Evolutionary conservation across 2,329 filamentous ascomycete species (phyloP).

Genomic region (Trichoderma sp.): DNA sequence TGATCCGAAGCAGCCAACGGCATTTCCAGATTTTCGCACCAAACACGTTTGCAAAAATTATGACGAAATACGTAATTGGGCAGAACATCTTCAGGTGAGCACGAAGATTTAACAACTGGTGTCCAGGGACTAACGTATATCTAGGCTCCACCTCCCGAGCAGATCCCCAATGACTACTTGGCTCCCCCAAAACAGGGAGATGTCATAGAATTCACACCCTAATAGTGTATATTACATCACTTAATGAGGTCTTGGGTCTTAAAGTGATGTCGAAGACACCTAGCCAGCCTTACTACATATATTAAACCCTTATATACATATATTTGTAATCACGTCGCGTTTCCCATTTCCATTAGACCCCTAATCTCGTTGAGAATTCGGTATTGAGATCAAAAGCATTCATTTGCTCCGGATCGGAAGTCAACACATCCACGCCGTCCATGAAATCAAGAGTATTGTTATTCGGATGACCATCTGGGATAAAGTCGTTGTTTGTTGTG

Average conservation of each 20-base stretch:
- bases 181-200: constrained; percentile 19
- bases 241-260: background rate
- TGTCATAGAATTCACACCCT: constrained; percentile 17
- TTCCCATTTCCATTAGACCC: background rate
- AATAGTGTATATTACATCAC: background rate
- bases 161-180: constrained; percentile 26
- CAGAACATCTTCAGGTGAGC: constrained; percentile 48
- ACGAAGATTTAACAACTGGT: background rate
- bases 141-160: constrained; percentile 23
- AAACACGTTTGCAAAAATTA: constrained; percentile 58
- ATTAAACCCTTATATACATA: background rate
- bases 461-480: background rate
- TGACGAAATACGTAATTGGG: constrained; percentile 52
- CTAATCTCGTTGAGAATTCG: background rate
- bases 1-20: constrained; percentile 40
- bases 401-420: background rate
- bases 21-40: constrained; percentile 63
- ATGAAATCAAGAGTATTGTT: background rate
- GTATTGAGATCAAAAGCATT: background rate
- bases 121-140: background rate
- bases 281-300: background rate
- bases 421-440: background rate
- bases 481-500: background rate
- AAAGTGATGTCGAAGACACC: background rate
- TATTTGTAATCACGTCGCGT: background rate